Conservation (phyloP, 805 yeast genomes). For the Candida suzukii region DNA sequence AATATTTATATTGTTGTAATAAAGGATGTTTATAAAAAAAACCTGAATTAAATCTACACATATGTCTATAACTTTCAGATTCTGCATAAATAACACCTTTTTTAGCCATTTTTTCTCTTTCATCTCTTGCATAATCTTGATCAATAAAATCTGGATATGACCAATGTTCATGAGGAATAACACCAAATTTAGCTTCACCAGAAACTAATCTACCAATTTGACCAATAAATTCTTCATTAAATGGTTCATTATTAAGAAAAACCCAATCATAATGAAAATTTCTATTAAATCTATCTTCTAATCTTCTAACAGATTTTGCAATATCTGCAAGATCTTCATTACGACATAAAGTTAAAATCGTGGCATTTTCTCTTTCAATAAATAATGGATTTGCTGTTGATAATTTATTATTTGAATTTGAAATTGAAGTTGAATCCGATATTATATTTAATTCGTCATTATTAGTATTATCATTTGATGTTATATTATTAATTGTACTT, state of each 20-base stretch:
- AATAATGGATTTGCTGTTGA: too few relatives aligned
- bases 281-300: slow-evolving; percentile 76
- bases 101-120: slow-evolving; percentile 49
- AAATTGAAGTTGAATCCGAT: too few relatives aligned
- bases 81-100: slow-evolving; percentile 32
- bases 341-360: slow-evolving; percentile 61
- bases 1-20: slow-evolving; percentile 53
- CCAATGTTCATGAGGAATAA: slow-evolving; percentile 78
- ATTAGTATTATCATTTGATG: too few relatives aligned
- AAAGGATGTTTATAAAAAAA: slow-evolving; percentile 55
- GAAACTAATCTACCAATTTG: slow-evolving; percentile 46
- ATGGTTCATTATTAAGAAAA: slow-evolving; percentile 76
- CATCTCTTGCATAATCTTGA: slow-evolving; percentile 55
- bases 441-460: too few relatives aligned
- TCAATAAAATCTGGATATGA: slow-evolving; percentile 79
- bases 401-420: too few relatives aligned
- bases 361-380: slow-evolving; percentile 37
- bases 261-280: slow-evolving; percentile 87
- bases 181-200: slow-evolving; percentile 66
- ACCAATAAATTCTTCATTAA: slow-evolving; percentile 61
- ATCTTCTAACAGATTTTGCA: slow-evolving; percentile 53
- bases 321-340: slow-evolving; percentile 56
- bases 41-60: slow-evolving; percentile 41
- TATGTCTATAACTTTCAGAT: slow-evolving; percentile 36
- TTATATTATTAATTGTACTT: too few relatives aligned